These are phyloP conservation scores for Raffaelea albimanens DNA, from an alignment of 2,329 filamentous ascomycete genomes.

Conservation along the genomic window DNA sequence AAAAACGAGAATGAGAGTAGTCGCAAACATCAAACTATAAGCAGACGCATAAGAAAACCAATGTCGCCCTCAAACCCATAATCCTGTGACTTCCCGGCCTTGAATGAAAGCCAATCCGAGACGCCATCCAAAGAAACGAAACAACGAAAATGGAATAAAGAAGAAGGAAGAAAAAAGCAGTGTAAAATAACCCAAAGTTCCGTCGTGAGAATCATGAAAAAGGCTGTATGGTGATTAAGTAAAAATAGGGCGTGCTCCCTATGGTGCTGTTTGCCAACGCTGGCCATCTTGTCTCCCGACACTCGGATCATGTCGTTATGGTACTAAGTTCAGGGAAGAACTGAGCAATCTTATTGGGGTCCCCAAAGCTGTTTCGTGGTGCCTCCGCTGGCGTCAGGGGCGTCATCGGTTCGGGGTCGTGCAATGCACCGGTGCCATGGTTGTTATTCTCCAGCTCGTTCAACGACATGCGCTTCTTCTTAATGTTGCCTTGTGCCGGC, in stretches of 20 bases:
- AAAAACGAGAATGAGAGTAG: not conserved
- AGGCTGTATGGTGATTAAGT: too few relatives aligned
- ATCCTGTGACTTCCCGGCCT: not conserved
- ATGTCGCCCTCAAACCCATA: too few relatives aligned
- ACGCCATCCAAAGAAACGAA: not conserved
- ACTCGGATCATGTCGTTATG: slow-evolving; percentile 6
- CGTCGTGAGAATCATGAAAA: slow-evolving; percentile 4
- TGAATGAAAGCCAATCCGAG: not conserved
- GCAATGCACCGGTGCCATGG: not conserved
- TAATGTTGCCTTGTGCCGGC: slow-evolving; percentile 26
- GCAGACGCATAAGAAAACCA: too few relatives aligned
- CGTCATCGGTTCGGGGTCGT: slow-evolving; percentile 12
- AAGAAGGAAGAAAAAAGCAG: not conserved
- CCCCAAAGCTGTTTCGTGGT: slow-evolving; percentile 23
- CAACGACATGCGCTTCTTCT: slow-evolving; percentile 27
- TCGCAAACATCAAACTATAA: too few relatives aligned
- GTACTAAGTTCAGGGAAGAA: slow-evolving; percentile 25
- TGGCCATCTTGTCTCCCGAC: not conserved
- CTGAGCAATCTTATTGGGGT: slow-evolving; percentile 27
- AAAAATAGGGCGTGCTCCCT: too few relatives aligned
- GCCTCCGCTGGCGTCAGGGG: slow-evolving; percentile 18
- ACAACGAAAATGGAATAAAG: not conserved
- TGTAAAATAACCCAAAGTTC: slow-evolving; percentile 1
- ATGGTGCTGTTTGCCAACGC: too few relatives aligned
- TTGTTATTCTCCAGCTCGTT: slow-evolving; percentile 15